phyloP scores from a whole-genome alignment of 2,329 filamentous ascomycete species.

The Geosmithia flava region DNA sequence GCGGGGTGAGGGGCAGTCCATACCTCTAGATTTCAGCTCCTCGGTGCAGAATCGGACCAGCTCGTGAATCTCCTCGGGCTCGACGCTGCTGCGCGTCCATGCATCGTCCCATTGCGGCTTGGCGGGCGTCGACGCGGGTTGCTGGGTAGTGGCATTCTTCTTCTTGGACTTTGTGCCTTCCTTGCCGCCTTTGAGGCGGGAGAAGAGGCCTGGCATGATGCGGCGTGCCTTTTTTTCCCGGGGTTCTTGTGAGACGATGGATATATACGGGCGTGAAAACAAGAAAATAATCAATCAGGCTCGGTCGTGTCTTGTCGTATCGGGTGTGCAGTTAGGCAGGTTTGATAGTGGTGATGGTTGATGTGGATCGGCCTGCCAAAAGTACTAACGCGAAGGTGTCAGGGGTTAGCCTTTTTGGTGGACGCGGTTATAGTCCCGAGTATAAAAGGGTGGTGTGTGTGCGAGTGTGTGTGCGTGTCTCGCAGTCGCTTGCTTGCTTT shows the following conservation, averaged over 20 bases:
- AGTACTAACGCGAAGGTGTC: neutral
- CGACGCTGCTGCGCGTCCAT: slow-evolving; percentile 70
- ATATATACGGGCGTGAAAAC: too few relatives aligned
- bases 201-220: slow-evolving; percentile 46
- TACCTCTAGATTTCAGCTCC: slow-evolving; percentile 92
- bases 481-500: too few relatives aligned
- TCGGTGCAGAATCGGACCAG: slow-evolving; percentile 73
- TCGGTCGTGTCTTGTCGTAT: neutral
- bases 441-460: neutral
- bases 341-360: neutral
- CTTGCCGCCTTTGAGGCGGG: slow-evolving; percentile 61
- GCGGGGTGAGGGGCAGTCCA: slow-evolving; percentile 15
- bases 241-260: too few relatives aligned
- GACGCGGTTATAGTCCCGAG: neutral
- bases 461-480: too few relatives aligned
- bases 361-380: neutral
- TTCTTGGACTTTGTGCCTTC: slow-evolving; percentile 54
- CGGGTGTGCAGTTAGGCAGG: neutral
- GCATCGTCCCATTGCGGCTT: slow-evolving; percentile 82
- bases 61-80: slow-evolving; percentile 84
- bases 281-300: neutral
- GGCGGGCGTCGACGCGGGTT: slow-evolving; percentile 38
- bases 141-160: slow-evolving; percentile 45
- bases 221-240: slow-evolving; percentile 3
- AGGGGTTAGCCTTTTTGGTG: neutral